These are phyloP conservation scores for Blastobotrys chiropterorum DNA, from an alignment of 805 yeast species.

Conservation along the genomic window DNA sequence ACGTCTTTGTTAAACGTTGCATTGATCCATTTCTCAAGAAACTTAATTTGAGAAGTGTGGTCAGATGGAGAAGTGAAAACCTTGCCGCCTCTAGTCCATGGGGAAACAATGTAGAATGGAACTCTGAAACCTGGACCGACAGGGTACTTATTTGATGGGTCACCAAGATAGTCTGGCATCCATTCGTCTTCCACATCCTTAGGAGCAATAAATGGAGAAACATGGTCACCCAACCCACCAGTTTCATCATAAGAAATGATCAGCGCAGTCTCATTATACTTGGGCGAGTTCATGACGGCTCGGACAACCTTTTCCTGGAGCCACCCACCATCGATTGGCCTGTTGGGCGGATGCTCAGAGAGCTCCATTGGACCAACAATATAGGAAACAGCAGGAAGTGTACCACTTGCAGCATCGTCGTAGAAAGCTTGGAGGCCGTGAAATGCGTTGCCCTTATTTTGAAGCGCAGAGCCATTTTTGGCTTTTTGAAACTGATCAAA, in stretches of 20 bases:
- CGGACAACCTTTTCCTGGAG: constrained; percentile 17
- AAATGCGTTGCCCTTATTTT: constrained; percentile 16
- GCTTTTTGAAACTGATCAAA: constrained; percentile 15
- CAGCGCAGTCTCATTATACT: constrained; percentile 21
- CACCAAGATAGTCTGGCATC: constrained; percentile 10
- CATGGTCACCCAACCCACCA: constrained; percentile 26
- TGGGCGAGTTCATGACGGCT: constrained; percentile 17
- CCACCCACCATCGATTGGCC: constrained; percentile 23
- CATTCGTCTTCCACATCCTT: constrained; percentile 24
- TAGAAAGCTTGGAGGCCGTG: constrained; percentile 19
- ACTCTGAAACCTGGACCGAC: constrained; percentile 25
- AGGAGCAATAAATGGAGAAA: constrained; percentile 22
- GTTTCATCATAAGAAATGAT: constrained; percentile 24
- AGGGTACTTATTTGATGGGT: constrained; percentile 15
- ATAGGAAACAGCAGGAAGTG: constrained; percentile 23
- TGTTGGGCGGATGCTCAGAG: constrained; percentile 23
- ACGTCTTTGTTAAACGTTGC: constrained; percentile 11
- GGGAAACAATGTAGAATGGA: constrained; percentile 21
- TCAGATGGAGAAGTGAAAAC: constrained; percentile 24
- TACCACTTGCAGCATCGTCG: constrained; percentile 20
- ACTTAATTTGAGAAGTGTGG: constrained; percentile 24
- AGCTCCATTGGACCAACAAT: constrained; percentile 21
- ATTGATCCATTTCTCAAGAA: constrained; percentile 22
- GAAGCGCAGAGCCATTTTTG: constrained; percentile 5
- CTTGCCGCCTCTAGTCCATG: constrained; percentile 24